phyloP scores from a whole-genome alignment of 108 stramenopile species.

The Cylindrotheca closterium region DNA sequence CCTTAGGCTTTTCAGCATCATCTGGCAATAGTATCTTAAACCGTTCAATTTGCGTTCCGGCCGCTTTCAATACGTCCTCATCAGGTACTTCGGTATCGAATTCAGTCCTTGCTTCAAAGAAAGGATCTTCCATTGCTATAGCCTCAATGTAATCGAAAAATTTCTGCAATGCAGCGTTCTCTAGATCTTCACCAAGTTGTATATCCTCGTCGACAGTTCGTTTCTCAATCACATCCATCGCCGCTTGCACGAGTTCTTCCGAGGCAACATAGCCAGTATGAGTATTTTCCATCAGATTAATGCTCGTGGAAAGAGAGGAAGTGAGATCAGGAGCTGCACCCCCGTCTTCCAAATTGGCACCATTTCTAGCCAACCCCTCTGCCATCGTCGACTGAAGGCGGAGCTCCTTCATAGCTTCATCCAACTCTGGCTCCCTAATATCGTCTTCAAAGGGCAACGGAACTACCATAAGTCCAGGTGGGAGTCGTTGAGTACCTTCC shows the following conservation, averaged over 20 bases:
- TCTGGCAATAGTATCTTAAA: constrained; percentile 51
- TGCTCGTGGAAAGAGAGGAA: no score
- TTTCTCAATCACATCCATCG: constrained; percentile 47
- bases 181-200: constrained; percentile 50
- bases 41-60: constrained; percentile 45
- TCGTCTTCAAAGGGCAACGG: constrained; percentile 72
- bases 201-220: constrained; percentile 26
- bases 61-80: constrained; percentile 35
- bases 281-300: background rate
- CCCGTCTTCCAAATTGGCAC: background rate
- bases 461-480: constrained; percentile 49
- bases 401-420: constrained; percentile 23
- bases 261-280: constrained; percentile 27
- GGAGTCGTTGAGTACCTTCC: constrained; percentile 3
- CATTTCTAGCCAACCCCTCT: constrained; percentile 19
- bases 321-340: constrained; percentile 1
- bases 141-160: constrained; percentile 72
- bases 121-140: constrained; percentile 44
- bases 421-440: constrained; percentile 29
- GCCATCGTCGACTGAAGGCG: constrained; percentile 1
- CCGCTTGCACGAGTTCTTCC: constrained; percentile 47
- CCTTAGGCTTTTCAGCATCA: constrained; percentile 32
- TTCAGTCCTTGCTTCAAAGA: constrained; percentile 31
- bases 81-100: constrained; percentile 44
- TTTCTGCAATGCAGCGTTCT: constrained; percentile 64